A percentile compares a stretch with the other conserved stretches of the same genome.
Evolutionary conservation across 371 early-diverging fungal genomes (phyloP).

Genomic region (Mortierella sp.): DNA sequence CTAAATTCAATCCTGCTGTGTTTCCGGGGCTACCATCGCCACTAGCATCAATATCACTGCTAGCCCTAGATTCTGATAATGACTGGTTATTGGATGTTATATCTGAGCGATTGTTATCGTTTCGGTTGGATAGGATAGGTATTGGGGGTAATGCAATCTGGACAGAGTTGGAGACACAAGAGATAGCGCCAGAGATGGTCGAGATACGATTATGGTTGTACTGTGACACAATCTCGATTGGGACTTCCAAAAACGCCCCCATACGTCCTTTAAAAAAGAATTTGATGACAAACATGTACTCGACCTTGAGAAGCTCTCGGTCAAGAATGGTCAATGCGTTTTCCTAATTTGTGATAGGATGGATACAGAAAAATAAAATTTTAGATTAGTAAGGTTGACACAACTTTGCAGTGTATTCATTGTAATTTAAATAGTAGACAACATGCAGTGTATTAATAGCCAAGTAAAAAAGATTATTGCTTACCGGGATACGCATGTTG

Average conservation of each 20-base stretch:
- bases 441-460: too few species aligned
- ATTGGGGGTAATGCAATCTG: constrained; percentile 49
- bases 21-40: too few species aligned
- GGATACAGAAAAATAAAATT: neutral
- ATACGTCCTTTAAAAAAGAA: constrained; percentile 52
- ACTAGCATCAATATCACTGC: too few species aligned
- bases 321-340: constrained; percentile 41
- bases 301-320: constrained; percentile 39
- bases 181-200: constrained; percentile 51
- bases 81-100: too few species aligned
- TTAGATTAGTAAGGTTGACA: too few species aligned
- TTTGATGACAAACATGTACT: constrained; percentile 53
- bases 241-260: constrained; percentile 50
- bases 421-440: too few species aligned
- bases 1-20: too few species aligned
- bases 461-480: neutral
- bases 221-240: constrained; percentile 49
- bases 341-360: constrained; percentile 24
- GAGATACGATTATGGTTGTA: constrained; percentile 55
- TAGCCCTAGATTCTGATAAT: too few species aligned
- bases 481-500: constrained; percentile 51
- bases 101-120: constrained; percentile 14
- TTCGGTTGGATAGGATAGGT: constrained; percentile 27
- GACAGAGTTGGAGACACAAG: constrained; percentile 45
- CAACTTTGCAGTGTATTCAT: too few species aligned